These are phyloP conservation scores for Mucor indicus DNA, from an alignment of 371 early-diverging fungal species.

Conservation along the genomic window DNA sequence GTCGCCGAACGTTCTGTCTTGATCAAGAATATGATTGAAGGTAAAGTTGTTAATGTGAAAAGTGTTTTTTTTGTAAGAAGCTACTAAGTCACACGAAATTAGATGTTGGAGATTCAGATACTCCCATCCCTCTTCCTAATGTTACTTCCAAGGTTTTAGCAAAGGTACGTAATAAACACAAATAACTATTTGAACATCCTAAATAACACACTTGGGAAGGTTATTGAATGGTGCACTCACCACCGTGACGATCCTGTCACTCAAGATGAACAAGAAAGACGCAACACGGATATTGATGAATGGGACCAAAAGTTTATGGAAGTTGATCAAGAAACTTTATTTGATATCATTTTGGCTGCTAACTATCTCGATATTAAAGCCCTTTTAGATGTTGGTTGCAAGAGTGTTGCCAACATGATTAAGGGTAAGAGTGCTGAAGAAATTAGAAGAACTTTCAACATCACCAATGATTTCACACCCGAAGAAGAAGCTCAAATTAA, in stretches of 20 bases:
- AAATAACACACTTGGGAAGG: constrained; percentile 25
- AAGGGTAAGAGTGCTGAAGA: constrained; percentile 93
- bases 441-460: constrained; percentile 92
- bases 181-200: not conserved
- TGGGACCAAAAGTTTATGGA: constrained; percentile 83
- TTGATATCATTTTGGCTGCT: constrained; percentile 83
- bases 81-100: too few relatives aligned
- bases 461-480: constrained; percentile 93
- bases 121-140: constrained; percentile 78
- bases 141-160: constrained; percentile 68
- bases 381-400: constrained; percentile 92
- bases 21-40: constrained; percentile 93
- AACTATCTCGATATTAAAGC: constrained; percentile 97
- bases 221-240: constrained; percentile 81
- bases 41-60: too few relatives aligned
- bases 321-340: constrained; percentile 76
- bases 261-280: constrained; percentile 62
- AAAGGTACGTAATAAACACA: constrained; percentile 46
- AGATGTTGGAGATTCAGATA: constrained; percentile 76
- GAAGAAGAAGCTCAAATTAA: constrained; percentile 92
- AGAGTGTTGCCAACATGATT: constrained; percentile 98
- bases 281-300: constrained; percentile 73
- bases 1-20: constrained; percentile 85
- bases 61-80: not conserved
- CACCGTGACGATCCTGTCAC: constrained; percentile 69